phyloP scores from a whole-genome alignment of 495 filamentous ascomycete species.

The Choiromyces venosus region DNA sequence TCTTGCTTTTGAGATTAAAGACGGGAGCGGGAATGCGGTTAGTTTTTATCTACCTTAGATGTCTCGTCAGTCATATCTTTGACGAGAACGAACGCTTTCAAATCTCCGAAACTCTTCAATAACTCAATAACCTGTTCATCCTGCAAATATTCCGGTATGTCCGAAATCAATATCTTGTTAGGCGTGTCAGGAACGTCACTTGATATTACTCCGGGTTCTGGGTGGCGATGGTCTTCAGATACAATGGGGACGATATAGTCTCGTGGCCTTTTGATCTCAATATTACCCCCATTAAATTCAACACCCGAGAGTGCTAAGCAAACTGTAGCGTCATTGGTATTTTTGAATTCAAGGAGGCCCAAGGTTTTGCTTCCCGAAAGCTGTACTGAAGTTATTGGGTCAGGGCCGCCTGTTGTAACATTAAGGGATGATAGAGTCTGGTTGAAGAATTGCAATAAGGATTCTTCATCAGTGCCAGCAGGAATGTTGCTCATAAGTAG shows the following conservation, averaged over 20 bases:
- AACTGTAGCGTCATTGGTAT: conserved; percentile 78
- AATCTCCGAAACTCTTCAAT: conserved; percentile 78
- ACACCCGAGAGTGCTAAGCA: conserved; percentile 87
- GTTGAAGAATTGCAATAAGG: conserved; percentile 82
- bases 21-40: conserved; percentile 33
- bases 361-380: conserved; percentile 70
- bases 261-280: conserved; percentile 84
- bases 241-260: conserved; percentile 92
- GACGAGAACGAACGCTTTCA: conserved; percentile 87
- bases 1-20: conserved; percentile 12
- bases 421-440: conserved; percentile 91
- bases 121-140: conserved; percentile 91
- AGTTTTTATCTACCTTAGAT: conserved; percentile 65
- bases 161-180: conserved; percentile 89
- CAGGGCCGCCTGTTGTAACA: conserved; percentile 65
- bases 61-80: conserved; percentile 82
- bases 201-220: conserved; percentile 71
- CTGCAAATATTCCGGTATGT: conserved; percentile 77
- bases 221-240: conserved; percentile 56
- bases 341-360: conserved; percentile 88
- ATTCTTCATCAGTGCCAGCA: conserved; percentile 60
- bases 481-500: conserved; percentile 82
- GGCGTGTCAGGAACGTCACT: conserved; percentile 81
- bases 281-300: conserved; percentile 70
- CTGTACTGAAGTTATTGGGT: conserved; percentile 82